Percentiles rank a stretch among this genome's conserved stretches.
Evolutionary conservation across 2,329 filamentous ascomycete genomes (phyloP).

Genomic region (Helotiales sp.): DNA sequence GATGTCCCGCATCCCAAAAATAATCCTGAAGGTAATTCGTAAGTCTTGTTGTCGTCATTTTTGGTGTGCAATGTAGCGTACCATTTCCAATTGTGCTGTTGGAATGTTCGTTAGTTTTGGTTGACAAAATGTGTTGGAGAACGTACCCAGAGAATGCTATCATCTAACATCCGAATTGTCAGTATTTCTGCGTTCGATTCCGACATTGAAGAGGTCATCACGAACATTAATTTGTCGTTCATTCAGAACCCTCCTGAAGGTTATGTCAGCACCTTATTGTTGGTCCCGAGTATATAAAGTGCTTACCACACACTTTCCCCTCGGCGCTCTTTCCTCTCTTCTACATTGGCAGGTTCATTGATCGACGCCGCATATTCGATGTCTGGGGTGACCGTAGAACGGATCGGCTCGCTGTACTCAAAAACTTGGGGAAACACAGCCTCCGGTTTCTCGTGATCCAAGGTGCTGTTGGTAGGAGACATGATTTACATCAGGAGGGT

Average conservation of each 20-base stretch:
- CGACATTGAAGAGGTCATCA: background rate
- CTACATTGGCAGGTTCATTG: slow-evolving; percentile 26
- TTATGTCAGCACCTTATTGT: background rate
- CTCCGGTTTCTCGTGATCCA: slow-evolving; percentile 34
- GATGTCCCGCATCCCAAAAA: slow-evolving; percentile 43
- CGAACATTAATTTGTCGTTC: slow-evolving; percentile 43
- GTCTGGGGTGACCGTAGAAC: slow-evolving; percentile 25
- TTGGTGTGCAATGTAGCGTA: slow-evolving; percentile 11
- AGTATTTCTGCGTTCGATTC: background rate
- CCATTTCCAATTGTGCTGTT: slow-evolving; percentile 43
- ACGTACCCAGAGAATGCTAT: slow-evolving; percentile 45
- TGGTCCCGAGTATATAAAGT: slow-evolving; percentile 6
- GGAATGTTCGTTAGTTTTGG: background rate
- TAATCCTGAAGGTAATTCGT: slow-evolving; percentile 31
- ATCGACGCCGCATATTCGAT: slow-evolving; percentile 23
- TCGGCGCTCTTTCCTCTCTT: slow-evolving; percentile 28
- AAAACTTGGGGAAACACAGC: slow-evolving; percentile 29
- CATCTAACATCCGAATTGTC: slow-evolving; percentile 34
- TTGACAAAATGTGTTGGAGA: background rate
- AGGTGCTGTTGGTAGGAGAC: slow-evolving; percentile 7
- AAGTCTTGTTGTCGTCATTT: background rate
- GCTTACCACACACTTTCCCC: slow-evolving; percentile 32
- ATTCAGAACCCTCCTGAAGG: slow-evolving; percentile 39
- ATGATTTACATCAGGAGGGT: background rate
- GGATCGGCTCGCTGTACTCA: slow-evolving; percentile 23